phyloP scores from a whole-genome alignment of 2,329 filamentous ascomycete species.

The Trichoderma cornu-damae region DNA sequence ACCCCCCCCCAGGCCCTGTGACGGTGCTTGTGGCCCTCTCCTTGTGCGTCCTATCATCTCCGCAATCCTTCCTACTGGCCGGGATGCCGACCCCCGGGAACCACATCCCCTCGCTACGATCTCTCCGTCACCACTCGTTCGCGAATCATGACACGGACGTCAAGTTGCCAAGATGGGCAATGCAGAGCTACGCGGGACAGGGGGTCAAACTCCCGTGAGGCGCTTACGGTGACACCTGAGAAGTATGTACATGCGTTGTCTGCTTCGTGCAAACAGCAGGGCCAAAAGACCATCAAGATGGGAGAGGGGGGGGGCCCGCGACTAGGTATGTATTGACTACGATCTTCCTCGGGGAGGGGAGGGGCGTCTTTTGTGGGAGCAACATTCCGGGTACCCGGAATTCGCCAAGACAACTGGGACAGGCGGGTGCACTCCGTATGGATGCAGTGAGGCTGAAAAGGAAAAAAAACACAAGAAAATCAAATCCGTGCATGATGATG shows the following conservation, averaged over 20 bases:
- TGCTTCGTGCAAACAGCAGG: background rate
- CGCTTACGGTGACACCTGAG: background rate
- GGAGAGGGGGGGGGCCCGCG: too few species aligned
- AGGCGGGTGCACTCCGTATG: background rate
- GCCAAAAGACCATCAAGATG: too few species aligned
- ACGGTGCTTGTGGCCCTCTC: background rate
- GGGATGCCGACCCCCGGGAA: background rate
- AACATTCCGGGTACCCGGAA: conserved; percentile 9
- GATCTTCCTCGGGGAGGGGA: background rate
- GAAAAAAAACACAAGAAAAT: background rate
- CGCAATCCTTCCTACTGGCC: background rate
- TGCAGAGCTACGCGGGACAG: background rate
- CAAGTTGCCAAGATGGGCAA: background rate
- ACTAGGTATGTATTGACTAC: too few species aligned
- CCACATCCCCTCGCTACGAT: background rate
- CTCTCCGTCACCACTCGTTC: background rate
- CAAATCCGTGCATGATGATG: background rate
- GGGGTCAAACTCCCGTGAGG: background rate
- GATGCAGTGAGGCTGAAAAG: background rate
- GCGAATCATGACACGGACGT: background rate
- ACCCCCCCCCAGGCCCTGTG: background rate
- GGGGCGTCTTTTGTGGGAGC: background rate
- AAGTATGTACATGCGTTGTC: background rate
- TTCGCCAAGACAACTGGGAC: background rate
- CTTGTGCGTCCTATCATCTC: background rate